Percentiles rank a stretch among this genome's conserved stretches.
These are phyloP conservation scores for Sungouiozyma ichnusensis DNA, from an alignment of 805 yeast species.

Conservation along the genomic window DNA sequence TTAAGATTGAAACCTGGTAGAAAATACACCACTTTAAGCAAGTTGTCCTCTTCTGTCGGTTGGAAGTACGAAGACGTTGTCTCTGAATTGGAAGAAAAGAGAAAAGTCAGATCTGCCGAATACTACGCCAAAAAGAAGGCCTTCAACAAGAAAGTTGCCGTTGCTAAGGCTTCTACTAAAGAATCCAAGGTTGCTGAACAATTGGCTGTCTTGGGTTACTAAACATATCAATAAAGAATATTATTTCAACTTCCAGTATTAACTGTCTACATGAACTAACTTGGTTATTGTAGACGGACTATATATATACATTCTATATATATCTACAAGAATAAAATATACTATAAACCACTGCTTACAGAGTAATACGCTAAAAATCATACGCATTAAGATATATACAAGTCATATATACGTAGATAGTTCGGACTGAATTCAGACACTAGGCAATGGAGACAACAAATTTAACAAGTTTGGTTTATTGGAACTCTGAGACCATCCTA, in stretches of 20 bases:
- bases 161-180: slow-evolving; percentile 82
- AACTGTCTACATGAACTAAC: not conserved
- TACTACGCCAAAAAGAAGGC: slow-evolving; percentile 98
- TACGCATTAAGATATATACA: not conserved
- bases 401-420: not conserved
- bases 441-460: slow-evolving; percentile 30
- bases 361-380: no score
- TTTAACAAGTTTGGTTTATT: slow-evolving; percentile 73
- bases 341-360: not conserved
- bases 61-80: slow-evolving; percentile 99
- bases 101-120: slow-evolving; percentile 98
- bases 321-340: slow-evolving; percentile 1
- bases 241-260: slow-evolving; percentile 1
- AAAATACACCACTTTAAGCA: slow-evolving; percentile 98
- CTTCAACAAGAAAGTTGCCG: slow-evolving; percentile 79
- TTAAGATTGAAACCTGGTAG: slow-evolving; percentile 99
- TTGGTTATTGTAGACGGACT: not conserved
- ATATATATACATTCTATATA: slow-evolving; percentile 1
- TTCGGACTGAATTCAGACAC: slow-evolving; percentile 16
- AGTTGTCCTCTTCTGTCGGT: slow-evolving; percentile 93
- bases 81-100: slow-evolving; percentile 96
- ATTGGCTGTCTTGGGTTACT: slow-evolving; percentile 96
- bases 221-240: slow-evolving; percentile 28
- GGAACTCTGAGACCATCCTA: slow-evolving; percentile 76
- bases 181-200: slow-evolving; percentile 84